phyloP scores from a whole-genome alignment of 2,329 filamentous ascomycete genomes.

The Botrytis fragariae region DNA sequence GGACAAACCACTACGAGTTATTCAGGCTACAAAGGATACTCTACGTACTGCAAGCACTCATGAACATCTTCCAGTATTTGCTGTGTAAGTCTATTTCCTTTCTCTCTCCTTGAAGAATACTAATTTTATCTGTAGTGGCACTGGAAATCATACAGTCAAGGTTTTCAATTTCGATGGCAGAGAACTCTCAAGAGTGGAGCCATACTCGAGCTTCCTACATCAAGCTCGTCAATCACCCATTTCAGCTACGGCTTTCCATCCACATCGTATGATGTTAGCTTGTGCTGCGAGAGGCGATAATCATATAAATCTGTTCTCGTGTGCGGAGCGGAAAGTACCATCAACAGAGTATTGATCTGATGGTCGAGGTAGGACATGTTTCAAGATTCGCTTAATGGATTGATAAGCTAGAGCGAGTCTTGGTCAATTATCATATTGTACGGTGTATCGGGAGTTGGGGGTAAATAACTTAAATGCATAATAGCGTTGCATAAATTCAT shows the following conservation, averaged over 20 bases:
- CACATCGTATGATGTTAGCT: constrained; percentile 86
- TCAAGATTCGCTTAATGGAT: not conserved
- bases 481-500: constrained; percentile 4
- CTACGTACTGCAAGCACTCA: constrained; percentile 87
- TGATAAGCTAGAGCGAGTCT: constrained; percentile 7
- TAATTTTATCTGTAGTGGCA: constrained; percentile 60
- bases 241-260: constrained; percentile 88
- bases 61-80: constrained; percentile 95
- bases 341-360: constrained; percentile 15
- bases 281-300: constrained; percentile 83
- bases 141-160: constrained; percentile 82
- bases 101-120: not conserved
- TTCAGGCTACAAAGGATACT: constrained; percentile 72
- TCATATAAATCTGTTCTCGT: constrained; percentile 85
- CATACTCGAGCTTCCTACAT: constrained; percentile 83
- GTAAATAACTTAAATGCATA: constrained; percentile 1
- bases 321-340: constrained; percentile 46
- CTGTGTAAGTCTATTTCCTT: constrained; percentile 63
- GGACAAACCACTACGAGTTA: constrained; percentile 71
- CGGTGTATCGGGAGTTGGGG: constrained; percentile 17
- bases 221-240: constrained; percentile 80
- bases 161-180: constrained; percentile 85
- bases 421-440: constrained; percentile 19
- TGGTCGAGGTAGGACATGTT: not conserved
- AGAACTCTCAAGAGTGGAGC: constrained; percentile 79